Evolutionary conservation across 2,329 filamentous ascomycete species (phyloP).

Genomic region (Calonectria hongkongensis): DNA sequence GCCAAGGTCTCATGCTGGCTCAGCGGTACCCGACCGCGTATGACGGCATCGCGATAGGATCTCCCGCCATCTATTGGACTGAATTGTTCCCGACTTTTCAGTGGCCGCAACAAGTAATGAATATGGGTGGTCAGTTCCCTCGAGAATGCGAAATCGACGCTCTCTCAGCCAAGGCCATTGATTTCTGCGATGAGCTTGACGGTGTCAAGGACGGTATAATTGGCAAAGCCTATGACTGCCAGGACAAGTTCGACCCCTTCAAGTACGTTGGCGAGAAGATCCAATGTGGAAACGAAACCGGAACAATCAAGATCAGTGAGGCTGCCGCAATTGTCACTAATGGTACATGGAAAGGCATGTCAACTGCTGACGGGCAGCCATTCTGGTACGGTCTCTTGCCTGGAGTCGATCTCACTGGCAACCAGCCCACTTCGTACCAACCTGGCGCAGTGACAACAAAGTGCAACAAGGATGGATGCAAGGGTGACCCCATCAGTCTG

Average conservation of each 20-base stretch:
- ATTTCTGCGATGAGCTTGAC: conserved; percentile 17
- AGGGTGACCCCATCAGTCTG: conserved; percentile 1
- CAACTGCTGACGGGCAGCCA: conserved; percentile 8
- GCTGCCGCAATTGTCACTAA: conserved; percentile 19
- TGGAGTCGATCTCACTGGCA: conserved; percentile 12
- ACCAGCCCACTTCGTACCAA: conserved; percentile 10
- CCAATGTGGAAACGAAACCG: conserved; percentile 7
- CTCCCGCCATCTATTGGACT: conserved; percentile 13
- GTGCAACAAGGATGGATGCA: background rate
- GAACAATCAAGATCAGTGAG: conserved; percentile 2
- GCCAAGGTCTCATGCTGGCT: conserved; percentile 14
- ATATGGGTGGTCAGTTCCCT: conserved; percentile 11
- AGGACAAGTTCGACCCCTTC: conserved; percentile 21
- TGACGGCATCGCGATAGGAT: conserved; percentile 10
- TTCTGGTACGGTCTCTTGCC: conserved; percentile 4
- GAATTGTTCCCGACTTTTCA: conserved; percentile 12
- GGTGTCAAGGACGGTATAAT: conserved; percentile 12
- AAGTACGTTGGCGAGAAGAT: conserved; percentile 17
- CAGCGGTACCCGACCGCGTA: conserved; percentile 19
- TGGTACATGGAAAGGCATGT: conserved; percentile 22
- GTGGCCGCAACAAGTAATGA: conserved; percentile 15
- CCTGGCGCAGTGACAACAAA: background rate
- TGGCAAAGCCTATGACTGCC: conserved; percentile 2
- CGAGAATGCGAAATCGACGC: conserved; percentile 15
- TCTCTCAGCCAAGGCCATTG: conserved; percentile 13